Evolutionary conservation across 331 rosid genomes (phyloP), one percentile per base, ranked within the genome.

Genomic region (Quercus phellos): DNA sequence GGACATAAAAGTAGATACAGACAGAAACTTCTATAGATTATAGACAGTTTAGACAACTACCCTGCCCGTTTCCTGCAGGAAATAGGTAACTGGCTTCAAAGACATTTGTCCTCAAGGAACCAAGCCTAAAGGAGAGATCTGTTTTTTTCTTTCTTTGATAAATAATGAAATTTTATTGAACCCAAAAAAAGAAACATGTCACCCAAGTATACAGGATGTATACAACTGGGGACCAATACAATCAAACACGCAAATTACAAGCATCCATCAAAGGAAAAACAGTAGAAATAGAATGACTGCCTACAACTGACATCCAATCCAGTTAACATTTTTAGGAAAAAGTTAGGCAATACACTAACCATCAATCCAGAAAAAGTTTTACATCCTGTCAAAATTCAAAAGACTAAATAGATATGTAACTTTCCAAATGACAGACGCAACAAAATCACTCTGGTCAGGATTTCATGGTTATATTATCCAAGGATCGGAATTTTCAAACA

Each of bases 21-120:
- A 46, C 53, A 46, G 16, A 46, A 46, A 46, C 53, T 29, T 63
- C 32, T 63, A 30, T 30, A 29, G 22, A 29, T 63, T 13, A 29
- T 30, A 63, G 38, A 63, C 8, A 16, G 17, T 27, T 17, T 16
- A 29, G 42, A 74, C 80, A 42, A 71, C 43, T 46, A 71, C 32
- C 34, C 51, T 43, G 77, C 18, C 34, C 66, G 59, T 55, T 38
- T 51, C 9, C 67, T 7, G 67, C 21, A 56, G 30, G 53, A 24
- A 82, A 71, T 53, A 68, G 69, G 42, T 27, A 77, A 77, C 43
- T 61, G 53, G 51, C 19, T 74, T 53, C 66, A 54, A 30, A 70
- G 29, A 51, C n/a, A 73, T 63, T 58, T 63, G 60, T 60, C n/a
- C 68, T 26, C 7, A 26, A 60, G n/a, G 35, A 22, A 24, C 19